Evolutionary conservation across 495 filamentous ascomycete genomes (phyloP), one percentile per base, ranked within the genome.

Genomic region (Penicillium alfredii): DNA sequence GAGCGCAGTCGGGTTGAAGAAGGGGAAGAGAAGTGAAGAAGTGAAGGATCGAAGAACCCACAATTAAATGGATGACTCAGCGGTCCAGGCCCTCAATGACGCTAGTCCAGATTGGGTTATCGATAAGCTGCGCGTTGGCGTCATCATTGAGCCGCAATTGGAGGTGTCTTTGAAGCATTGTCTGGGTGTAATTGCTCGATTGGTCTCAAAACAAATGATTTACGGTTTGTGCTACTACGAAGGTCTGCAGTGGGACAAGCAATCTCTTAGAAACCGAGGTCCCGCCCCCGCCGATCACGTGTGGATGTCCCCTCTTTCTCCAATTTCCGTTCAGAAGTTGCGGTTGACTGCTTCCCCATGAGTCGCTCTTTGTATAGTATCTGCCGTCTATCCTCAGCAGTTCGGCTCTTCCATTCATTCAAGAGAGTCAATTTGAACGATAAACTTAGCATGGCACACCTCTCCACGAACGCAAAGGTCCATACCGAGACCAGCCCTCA

Each of bases 391-490:
- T 8, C 4, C 6, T 7, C 12, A n/a, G 11, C 23, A 14, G 12
- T 8, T 4, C 22, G 2, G 12, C 25, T 14, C 20, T 8, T n/a
- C 6, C 8, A 18, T n/a, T 14, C 34, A 10, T 6, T 42, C 21
- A 28, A 30, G 29, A 42, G 19, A 21, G 9, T 33, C 20, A 27
- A 26, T 13, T 28, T 32, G 27, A 17, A 26, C 15, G 39, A 33
- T n/a, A 58, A 40, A 22, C 16, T 47, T 8, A 4, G 38, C 12
- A 53, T 60, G 45, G 51, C 57, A 11, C 58, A 48, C 16, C 33
- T 56, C 11, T 52, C 57, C 21, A 58, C 51, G 14, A 29, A 24
- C 4, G 48, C 16, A 30, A 44, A 33, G 50, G 30, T 43, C 6
- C 30, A 36, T n/a, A n/a, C n/a, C n/a, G n/a, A n/a, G n/a, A n/a